Evolutionary conservation across 1,139 yeast genomes (phyloP), one percentile per base, ranked within the genome.

Genomic region (Kodamaea fungicola): DNA sequence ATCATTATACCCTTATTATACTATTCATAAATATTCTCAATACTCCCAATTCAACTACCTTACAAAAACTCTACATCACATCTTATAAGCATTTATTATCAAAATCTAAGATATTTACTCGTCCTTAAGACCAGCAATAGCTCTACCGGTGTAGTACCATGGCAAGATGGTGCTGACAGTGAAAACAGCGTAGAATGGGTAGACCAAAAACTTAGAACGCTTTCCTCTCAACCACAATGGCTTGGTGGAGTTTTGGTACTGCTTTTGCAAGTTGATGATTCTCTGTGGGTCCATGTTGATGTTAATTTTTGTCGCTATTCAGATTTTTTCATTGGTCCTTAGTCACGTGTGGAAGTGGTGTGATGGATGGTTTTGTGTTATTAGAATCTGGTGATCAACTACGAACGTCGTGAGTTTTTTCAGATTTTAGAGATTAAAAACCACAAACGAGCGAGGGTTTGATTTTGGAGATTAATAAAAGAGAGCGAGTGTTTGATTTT

Each of bases 111-210:
- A 31, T 28, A 37, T 33, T 48, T 57, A 55, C 42, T 59, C 67
- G 51, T 62, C 87, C 71, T 83, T 83, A 57, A 83, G 72, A 59
- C 89, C 90, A 40, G 69, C 62, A 46, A 78, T 61, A 52, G 95
- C 95, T 73, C 94, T 83, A 53, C 84, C 92, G 39, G 84, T 64
- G 76, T 83, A 87, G 71, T 64, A 78, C 51, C 83, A 68, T 52
- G 95, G 86, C 48, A 78, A 76, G 48, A 76, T 75, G 41, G 88
- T 76, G 52, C 89, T 72, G 46, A 83, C 74, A 46, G 90, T 73
- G 71, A 89, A 85, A 51, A 86, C 72, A 50, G 89, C 94, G 74
- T 80, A 86, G 79, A 83, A 90, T 62, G 97, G 97, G 70, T 84
- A 86, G 53, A 89, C 77, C 62, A 83, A 69, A 58, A 77, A 69